Base-by-base conservation (phyloP, 176 grass and related monocot genomes). In the Pharus latifolius region DNA sequence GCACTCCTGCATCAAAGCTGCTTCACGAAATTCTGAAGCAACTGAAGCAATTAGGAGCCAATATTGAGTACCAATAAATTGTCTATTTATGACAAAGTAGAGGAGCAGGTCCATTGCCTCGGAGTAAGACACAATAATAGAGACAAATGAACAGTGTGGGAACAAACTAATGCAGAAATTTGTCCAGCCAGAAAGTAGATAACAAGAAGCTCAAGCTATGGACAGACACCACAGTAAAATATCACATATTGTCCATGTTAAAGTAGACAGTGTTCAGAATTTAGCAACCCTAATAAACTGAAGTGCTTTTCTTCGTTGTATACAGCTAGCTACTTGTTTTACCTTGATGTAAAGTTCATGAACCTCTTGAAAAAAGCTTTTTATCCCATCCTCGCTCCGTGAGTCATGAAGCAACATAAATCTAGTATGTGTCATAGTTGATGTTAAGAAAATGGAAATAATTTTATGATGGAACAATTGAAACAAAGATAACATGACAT, bases 381-480 rank as follows among this genome's bases (percentile, higher is more conserved):
- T 93, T 78, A 93, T 88, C 20, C 75, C 90, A 73, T 93, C 87
- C 22, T 88, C 87, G 8, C 84, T 93, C 20, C 71, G 51, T 6
- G 84, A 88, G 31, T 98, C 89, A 85, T 98, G 89, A 76, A 90
- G 78, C 54, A 98, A 47, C 94, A 98, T 88, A 74, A 93, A 87
- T 85, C 84, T 93, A 83, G 84, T 85, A 86, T 91, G 90, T 91
- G 78, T 31, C 40, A 32, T 31, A 49, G 9, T 81, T 31, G 27
- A 22, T 0, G 63, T 80, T 77, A 81, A 94, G 81, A 74, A 77
- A 57, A 80, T 43, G 52, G 60, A 9, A 43, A 59, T 70, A 69
- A 35, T 24, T 19, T 0, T 8, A 60, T 27, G 42, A 42, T 53
- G 18, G 18, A 67, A 50, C 7, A 14, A 44, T 16, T 10, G 1